Base-by-base conservation (phyloP, 202 grass and related monocot genomes). In the Setaria viridis region DNA sequence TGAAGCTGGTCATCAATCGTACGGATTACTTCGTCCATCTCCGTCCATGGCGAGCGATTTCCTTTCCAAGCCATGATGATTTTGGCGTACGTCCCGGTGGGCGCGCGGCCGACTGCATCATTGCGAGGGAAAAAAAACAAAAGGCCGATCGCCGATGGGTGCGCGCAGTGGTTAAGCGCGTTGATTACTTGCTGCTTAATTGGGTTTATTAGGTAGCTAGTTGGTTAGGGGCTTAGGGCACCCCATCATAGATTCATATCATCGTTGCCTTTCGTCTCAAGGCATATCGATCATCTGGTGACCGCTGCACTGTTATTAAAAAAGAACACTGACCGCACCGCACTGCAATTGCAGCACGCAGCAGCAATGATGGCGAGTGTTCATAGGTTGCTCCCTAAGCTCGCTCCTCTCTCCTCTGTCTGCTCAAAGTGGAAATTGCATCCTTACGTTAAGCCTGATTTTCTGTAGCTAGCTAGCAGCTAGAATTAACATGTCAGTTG, bases 201-300 rank as follows among this genome's bases (percentile, higher is more conserved):
- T 48, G n/a, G 3, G 56, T 32, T 32, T 13, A 39, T 56, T 15
- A n/a, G 41, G 13, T 2, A 3, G 47, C 11, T 59, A 35, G 11
- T 32, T 51, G 53, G 79, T 59, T 60, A 21, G 62, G 25, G 25
- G 25, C 25, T 47, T 21, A 11, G 73, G 45, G 47, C 56, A 39
- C 25, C 30, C 48, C 54, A 25, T 25, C 25, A 25, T 25, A 25
- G 25, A 25, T 25, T 70, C 67, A 70, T 56, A 1, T 67, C 50
- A 73, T 79, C n/a, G 80, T 83, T 82, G 74, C 21, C 66, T 72
- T 80, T 66, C 57, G 45, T 74, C 58, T 74, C 46, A 86, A 65
- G 84, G 51, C 3, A 63, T 11, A 33, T 33, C 60, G 60, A 80
- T 46, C 62, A 9, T 12, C 32, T 9, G 59, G 3, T 55, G 51